Base-by-base conservation (phyloP, 2,329 filamentous ascomycete species). In the Phyllosticta ampelicida region DNA sequence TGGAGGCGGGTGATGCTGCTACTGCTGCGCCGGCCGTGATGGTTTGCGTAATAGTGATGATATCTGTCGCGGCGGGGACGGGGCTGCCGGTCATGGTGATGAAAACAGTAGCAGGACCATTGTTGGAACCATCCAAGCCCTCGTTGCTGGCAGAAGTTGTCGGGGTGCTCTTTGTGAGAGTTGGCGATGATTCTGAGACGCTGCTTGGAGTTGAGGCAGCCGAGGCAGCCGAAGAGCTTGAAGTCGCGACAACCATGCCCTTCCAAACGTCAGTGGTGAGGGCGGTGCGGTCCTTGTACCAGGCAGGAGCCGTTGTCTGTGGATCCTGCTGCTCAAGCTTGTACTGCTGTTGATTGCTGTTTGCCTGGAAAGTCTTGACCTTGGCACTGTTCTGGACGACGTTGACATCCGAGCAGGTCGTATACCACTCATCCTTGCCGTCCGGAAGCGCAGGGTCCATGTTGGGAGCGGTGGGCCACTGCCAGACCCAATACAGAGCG, bases 401-500 rank as follows among this genome's bases (percentile, higher is more conserved):
- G 30, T 74, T 70, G 53, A 82, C 70, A 67, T 81, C 76, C 62
- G 73, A 77, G 63, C 80, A 83, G 19, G 75, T 75, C 3, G 78
- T 80, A 67, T 82, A 82, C 62, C 74, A 78, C 66, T 82, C 77
- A 61, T 76, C 73, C 62, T 75, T 77, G 56, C 70, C 70, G 36
- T 61, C 79, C 59, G 8, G 69, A 65, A 71, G 66, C 18, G 72
- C 60, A 70, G 50, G 66, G 29, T 65, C 48, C 70, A 55, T 72
- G 75, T 72, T 67, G 18, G 62, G 62, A 70, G 58, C 68, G 26
- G 83, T 85, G 2, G 87, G 86, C 89, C 89, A 96, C 71, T 94
- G 86, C 91, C 91, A 96, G 55, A 95, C 85, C 90, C 90, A 96
- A 77, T 95, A 94, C 55, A 95, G 74, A 3, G 89, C 90, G 69